phyloP scores from a whole-genome alignment of 139 green algal genomes.

The Picochlorum sp. region DNA sequence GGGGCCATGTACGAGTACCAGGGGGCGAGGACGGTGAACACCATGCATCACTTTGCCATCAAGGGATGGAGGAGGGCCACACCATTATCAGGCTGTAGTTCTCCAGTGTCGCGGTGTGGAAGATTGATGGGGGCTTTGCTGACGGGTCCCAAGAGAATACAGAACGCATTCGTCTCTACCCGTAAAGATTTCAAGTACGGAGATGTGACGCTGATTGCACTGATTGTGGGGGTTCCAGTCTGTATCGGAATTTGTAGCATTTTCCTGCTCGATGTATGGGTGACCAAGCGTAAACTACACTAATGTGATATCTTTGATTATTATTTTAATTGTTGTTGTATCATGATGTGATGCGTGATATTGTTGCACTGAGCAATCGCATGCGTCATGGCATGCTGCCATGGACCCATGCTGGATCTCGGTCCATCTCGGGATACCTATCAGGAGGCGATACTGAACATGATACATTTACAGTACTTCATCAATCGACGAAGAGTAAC shows the following conservation, averaged over 20 bases:
- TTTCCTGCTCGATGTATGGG: slow-evolving; percentile 1
- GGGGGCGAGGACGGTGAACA: slow-evolving; percentile 10
- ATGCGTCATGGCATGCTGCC: no score
- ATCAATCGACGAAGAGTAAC: slow-evolving; percentile 16
- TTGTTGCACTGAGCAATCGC: no score
- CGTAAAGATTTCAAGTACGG: slow-evolving; percentile 14
- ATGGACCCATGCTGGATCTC: no score
- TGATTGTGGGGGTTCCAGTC: slow-evolving; percentile 12
- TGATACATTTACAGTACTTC: slow-evolving; percentile 7
- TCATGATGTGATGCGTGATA: no score
- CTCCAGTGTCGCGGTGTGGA: slow-evolving; percentile 19
- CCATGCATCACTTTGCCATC: slow-evolving; percentile 15
- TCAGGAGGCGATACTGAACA: background rate
- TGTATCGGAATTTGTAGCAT: background rate
- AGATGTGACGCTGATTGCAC: slow-evolving; percentile 18
- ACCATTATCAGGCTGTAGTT: slow-evolving; percentile 22
- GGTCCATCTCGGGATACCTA: background rate
- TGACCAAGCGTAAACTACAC: background rate
- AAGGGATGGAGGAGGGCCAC: slow-evolving; percentile 4
- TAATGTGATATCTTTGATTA: background rate
- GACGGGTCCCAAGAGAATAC: background rate
- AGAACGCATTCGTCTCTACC: background rate
- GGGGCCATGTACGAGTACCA: slow-evolving; percentile 12
- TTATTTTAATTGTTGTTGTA: background rate
- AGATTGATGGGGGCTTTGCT: slow-evolving; percentile 7